Evolutionary conservation across 352 stramenopile genomes (phyloP).

Genomic region (Phytophthora palmivora): DNA sequence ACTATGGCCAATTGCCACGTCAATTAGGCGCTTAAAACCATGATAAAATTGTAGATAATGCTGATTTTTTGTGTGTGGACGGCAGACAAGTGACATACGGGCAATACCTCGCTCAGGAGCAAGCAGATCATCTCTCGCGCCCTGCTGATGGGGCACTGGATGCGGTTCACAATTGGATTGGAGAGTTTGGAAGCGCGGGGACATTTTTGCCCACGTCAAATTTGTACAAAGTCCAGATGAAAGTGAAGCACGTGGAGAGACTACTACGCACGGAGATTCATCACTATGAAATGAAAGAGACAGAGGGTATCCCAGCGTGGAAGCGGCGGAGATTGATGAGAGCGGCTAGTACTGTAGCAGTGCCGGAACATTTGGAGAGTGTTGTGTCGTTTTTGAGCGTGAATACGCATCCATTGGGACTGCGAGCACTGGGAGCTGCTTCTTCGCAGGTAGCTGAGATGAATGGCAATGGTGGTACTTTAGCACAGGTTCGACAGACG

Average conservation of each 20-base stretch:
- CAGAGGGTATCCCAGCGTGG: not conserved
- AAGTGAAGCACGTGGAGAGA: constrained; percentile 53
- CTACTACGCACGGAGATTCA: constrained; percentile 65
- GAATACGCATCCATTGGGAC: constrained; percentile 66
- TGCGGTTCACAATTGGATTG: constrained; percentile 59
- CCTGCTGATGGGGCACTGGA: constrained; percentile 54
- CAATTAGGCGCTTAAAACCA: not conserved
- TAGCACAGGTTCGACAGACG: constrained; percentile 56
- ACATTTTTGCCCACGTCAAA: constrained; percentile 56
- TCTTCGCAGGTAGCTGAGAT: constrained; percentile 27
- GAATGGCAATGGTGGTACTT: constrained; percentile 26
- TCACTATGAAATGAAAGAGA: constrained; percentile 36
- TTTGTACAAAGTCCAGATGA: constrained; percentile 48
- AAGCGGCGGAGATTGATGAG: constrained; percentile 50
- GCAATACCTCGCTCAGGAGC: constrained; percentile 47
- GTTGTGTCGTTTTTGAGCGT: constrained; percentile 74
- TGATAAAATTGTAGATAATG: not conserved
- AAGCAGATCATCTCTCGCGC: constrained; percentile 51
- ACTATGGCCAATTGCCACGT: not conserved
- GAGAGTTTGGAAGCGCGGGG: constrained; percentile 22
- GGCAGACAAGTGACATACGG: constrained; percentile 62
- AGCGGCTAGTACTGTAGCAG: constrained; percentile 34
- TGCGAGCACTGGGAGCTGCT: constrained; percentile 51
- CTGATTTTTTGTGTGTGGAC: constrained; percentile 8
- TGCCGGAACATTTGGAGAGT: constrained; percentile 50